Conservation (phyloP, 257 asterid species). For the Gentiana macrophylla region DNA sequence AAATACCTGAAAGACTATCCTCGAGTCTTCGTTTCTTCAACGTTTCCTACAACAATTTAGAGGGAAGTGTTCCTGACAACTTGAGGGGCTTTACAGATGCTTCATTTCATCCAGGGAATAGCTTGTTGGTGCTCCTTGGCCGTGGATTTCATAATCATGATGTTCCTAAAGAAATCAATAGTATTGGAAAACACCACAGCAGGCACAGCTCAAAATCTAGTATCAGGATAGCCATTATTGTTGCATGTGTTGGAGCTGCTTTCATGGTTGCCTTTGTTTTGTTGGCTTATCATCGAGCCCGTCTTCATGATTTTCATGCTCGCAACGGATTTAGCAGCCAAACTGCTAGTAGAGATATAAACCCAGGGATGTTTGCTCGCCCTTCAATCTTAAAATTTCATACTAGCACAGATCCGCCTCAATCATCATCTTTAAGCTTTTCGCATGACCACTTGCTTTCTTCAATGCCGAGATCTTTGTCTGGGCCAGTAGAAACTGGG, state of each 20-base stretch:
- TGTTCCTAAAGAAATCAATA: slow-evolving; percentile 15
- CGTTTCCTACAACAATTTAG: slow-evolving; percentile 51
- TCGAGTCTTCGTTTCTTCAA: slow-evolving; percentile 44
- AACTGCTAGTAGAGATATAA: slow-evolving; percentile 41
- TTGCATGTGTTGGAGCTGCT: slow-evolving; percentile 68
- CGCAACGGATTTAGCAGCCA: slow-evolving; percentile 39
- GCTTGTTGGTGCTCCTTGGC: slow-evolving; percentile 14
- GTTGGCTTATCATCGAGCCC: slow-evolving; percentile 61
- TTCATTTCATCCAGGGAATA: slow-evolving; percentile 69
- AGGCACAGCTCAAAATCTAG: slow-evolving; percentile 29
- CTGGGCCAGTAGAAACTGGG: slow-evolving; percentile 48
- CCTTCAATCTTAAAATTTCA: slow-evolving; percentile 63
- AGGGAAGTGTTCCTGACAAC: slow-evolving; percentile 60
- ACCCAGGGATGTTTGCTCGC: slow-evolving; percentile 45
- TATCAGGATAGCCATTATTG: slow-evolving; percentile 58
- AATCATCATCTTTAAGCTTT: slow-evolving; percentile 63
- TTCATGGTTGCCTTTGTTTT: slow-evolving; percentile 65
- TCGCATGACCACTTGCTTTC: slow-evolving; percentile 78
- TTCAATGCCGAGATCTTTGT: slow-evolving; percentile 48
- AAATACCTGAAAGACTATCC: slow-evolving; percentile 52
- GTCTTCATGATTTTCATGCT: slow-evolving; percentile 34
- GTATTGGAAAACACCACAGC: slow-evolving; percentile 1
- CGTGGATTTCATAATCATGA: slow-evolving; percentile 9
- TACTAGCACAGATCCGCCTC: slow-evolving; percentile 46
- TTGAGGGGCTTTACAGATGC: slow-evolving; percentile 43